phyloP scores from a whole-genome alignment of 2,329 filamentous ascomycete genomes.

The Capronia coronata region DNA sequence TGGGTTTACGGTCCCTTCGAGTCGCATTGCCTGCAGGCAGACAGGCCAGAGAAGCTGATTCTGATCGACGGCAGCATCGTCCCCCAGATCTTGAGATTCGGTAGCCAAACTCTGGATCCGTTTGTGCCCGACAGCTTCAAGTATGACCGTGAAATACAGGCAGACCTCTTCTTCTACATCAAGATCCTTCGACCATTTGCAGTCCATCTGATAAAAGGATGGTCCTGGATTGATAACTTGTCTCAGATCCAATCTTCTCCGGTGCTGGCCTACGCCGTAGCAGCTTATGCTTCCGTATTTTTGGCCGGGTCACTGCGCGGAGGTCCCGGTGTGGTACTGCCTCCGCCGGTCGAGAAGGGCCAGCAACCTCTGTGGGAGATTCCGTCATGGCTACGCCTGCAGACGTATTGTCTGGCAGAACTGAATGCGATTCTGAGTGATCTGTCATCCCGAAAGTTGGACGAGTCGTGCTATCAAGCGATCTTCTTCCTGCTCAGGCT shows the following conservation, averaged over 20 bases:
- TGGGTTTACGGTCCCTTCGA: too few species aligned
- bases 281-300: constrained; percentile 18
- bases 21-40: background rate
- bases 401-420: constrained; percentile 17
- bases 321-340: constrained; percentile 20
- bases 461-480: constrained; percentile 18
- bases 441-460: constrained; percentile 2
- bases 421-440: constrained; percentile 14
- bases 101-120: constrained; percentile 13
- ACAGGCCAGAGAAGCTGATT: background rate
- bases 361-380: constrained; percentile 12
- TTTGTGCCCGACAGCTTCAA: constrained; percentile 6
- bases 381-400: constrained; percentile 20
- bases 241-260: constrained; percentile 19
- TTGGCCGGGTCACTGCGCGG: constrained; percentile 15
- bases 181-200: constrained; percentile 19
- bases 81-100: constrained; percentile 4
- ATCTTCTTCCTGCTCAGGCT: constrained; percentile 21
- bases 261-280: constrained; percentile 17
- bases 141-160: constrained; percentile 11
- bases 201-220: constrained; percentile 11
- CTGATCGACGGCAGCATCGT: constrained; percentile 5
- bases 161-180: constrained; percentile 19
- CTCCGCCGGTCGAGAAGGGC: constrained; percentile 12
- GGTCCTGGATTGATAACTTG: constrained; percentile 21